These are phyloP conservation scores for Blastomyces gilchristii DNA, from an alignment of 2,329 filamentous ascomycete genomes.

Conservation along the genomic window DNA sequence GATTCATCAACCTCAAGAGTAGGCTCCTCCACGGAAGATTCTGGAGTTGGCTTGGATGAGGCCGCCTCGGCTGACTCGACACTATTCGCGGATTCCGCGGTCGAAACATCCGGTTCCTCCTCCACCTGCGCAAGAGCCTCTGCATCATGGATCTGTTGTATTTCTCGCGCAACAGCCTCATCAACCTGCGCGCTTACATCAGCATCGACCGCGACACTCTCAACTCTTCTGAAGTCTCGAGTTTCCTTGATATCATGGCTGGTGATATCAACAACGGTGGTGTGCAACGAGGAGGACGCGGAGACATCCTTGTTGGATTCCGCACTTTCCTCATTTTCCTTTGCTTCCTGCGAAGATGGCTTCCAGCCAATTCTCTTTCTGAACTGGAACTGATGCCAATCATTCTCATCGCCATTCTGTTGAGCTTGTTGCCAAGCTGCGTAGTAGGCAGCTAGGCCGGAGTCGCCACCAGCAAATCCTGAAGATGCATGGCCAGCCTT, in stretches of 20 bases:
- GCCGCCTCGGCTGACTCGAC: conserved; percentile 13
- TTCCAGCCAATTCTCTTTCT: conserved; percentile 86
- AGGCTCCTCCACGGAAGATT: conserved; percentile 21
- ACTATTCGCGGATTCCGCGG: conserved; percentile 20
- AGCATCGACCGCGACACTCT: conserved; percentile 39
- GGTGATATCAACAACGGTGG: conserved; percentile 39
- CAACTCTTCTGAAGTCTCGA: conserved; percentile 50
- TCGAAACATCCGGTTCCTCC: conserved; percentile 19
- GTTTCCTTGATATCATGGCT: conserved; percentile 44
- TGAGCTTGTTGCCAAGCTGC: conserved; percentile 78
- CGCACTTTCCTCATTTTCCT: conserved; percentile 20
- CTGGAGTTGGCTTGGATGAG: conserved; percentile 20
- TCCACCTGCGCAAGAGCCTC: conserved; percentile 35
- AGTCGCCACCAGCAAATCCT: conserved; percentile 41
- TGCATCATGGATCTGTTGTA: conserved; percentile 48
- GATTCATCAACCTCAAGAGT: conserved; percentile 40
- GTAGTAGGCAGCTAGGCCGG: conserved; percentile 78
- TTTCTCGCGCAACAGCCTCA: conserved; percentile 71
- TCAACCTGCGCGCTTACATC: conserved; percentile 65
- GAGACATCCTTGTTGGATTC: conserved; percentile 14
- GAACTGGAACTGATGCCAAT: conserved; percentile 89
- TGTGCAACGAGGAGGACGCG: conserved; percentile 11
- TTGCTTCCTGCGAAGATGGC: conserved; percentile 36
- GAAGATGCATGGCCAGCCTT: conserved; percentile 50
- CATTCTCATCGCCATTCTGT: conserved; percentile 57